phyloP scores from a whole-genome alignment of 2,329 filamentous ascomycete genomes.

The Penicillium sp. region DNA sequence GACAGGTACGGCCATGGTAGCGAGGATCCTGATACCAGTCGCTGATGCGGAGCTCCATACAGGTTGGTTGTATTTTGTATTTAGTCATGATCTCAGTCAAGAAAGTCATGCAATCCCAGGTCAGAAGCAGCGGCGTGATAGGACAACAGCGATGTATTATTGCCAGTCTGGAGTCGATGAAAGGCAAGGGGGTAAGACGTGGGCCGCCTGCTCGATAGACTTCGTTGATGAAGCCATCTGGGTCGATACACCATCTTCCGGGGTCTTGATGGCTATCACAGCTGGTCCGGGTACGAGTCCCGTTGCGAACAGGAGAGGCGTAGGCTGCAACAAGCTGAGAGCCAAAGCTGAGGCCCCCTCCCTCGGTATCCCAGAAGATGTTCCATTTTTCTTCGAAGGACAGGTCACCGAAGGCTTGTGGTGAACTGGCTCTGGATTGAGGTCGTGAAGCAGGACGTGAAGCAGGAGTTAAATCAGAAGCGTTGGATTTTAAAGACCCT shows the following conservation, averaged over 20 bases:
- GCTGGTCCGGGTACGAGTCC: background rate
- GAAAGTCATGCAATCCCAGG: background rate
- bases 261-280: background rate
- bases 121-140: too few relatives aligned
- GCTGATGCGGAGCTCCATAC: background rate
- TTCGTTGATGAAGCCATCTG: constrained; percentile 2
- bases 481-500: too few relatives aligned
- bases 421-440: background rate
- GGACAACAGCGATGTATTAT: too few relatives aligned
- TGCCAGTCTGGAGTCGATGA: too few relatives aligned
- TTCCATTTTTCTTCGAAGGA: background rate
- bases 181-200: background rate
- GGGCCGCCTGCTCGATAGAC: background rate
- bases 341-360: background rate
- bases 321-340: background rate
- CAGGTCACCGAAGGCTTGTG: background rate
- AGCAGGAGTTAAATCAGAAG: background rate
- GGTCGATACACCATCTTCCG: background rate
- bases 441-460: background rate
- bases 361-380: background rate
- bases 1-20: background rate
- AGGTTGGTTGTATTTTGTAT: background rate
- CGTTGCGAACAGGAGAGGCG: background rate
- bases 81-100: background rate
- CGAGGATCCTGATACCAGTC: background rate